Conservation (phyloP, 352 stramenopile species). For the Phytophthora fragariaefolia region DNA sequence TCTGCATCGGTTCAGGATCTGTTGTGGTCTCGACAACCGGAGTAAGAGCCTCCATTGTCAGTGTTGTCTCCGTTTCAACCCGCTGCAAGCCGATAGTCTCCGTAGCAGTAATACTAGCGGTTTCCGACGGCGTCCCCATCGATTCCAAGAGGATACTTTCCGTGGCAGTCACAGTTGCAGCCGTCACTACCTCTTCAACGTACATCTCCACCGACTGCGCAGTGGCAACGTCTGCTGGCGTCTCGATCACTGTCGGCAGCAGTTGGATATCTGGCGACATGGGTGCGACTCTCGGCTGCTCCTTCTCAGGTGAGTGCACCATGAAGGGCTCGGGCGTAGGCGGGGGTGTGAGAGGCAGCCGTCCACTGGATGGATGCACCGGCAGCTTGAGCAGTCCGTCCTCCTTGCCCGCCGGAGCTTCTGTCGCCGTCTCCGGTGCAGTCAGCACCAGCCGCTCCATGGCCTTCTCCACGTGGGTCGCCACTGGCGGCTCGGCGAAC, state of each 20-base stretch:
- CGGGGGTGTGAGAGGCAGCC: conserved; percentile 29
- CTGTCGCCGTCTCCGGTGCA: neutral
- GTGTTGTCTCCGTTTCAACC: neutral
- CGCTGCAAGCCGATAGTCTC: neutral
- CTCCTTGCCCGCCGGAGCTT: neutral
- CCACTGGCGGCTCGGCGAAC: conserved; percentile 10
- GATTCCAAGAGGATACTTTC: too few species aligned
- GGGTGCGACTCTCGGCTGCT: conserved; percentile 25
- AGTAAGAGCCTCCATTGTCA: neutral
- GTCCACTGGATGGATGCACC: conserved; percentile 32
- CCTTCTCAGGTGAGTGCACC: conserved; percentile 37
- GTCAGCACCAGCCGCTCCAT: conserved; percentile 25
- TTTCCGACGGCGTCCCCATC: too few species aligned
- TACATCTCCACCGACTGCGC: neutral
- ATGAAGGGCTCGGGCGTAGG: conserved; percentile 27
- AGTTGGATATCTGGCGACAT: conserved; percentile 9
- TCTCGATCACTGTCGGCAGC: conserved; percentile 10
- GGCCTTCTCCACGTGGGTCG: conserved; percentile 19
- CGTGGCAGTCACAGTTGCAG: neutral
- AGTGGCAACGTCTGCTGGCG: neutral
- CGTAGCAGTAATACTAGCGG: neutral
- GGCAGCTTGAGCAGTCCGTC: conserved; percentile 30
- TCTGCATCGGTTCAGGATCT: conserved; percentile 4
- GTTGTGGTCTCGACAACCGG: neutral
- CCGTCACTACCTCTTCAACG: neutral